Percentiles rank a stretch among this genome's conserved stretches.
phyloP scores from a whole-genome alignment of 2,329 filamentous ascomycete genomes.

The Xylariaceae sp. region DNA sequence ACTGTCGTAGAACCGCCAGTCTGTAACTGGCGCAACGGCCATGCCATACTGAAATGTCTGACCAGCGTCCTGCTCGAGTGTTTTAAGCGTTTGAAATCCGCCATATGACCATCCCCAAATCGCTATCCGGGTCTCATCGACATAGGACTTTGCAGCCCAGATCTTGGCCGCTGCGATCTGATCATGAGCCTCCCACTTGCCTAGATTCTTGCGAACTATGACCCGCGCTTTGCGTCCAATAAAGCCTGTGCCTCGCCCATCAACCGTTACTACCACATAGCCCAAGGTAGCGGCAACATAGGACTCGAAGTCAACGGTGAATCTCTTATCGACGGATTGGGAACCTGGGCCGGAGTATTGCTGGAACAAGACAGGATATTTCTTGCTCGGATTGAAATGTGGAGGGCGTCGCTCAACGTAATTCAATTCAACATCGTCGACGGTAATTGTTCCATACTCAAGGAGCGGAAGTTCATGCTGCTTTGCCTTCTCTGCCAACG shows the following conservation, averaged over 20 bases:
- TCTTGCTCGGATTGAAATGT: constrained; percentile 76
- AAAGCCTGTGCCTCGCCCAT: constrained; percentile 88
- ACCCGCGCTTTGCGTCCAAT: constrained; percentile 81
- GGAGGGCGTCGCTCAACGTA: constrained; percentile 83
- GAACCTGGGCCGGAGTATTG: constrained; percentile 95
- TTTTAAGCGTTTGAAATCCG: constrained; percentile 92
- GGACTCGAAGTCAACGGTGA: constrained; percentile 82
- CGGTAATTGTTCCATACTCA: constrained; percentile 77
- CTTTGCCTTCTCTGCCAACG: constrained; percentile 63
- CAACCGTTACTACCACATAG: constrained; percentile 92
- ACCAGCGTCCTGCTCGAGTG: constrained; percentile 84
- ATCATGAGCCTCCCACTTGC: constrained; percentile 78
- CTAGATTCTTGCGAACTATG: constrained; percentile 76
- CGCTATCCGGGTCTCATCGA: constrained; percentile 75
- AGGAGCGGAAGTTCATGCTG: constrained; percentile 78
- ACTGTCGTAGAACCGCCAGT: constrained; percentile 93
- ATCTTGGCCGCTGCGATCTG: constrained; percentile 87
- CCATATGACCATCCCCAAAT: constrained; percentile 99
- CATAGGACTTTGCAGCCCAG: constrained; percentile 76
- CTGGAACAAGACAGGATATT: constrained; percentile 91
- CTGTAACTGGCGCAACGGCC: constrained; percentile 96
- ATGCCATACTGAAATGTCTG: constrained; percentile 93
- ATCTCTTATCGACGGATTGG: constrained; percentile 77
- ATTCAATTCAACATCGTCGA: constrained; percentile 69
- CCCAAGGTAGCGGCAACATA: constrained; percentile 82